Percentiles rank a stretch among this genome's conserved stretches.
These are phyloP conservation scores for Panicum virgatum DNA, from an alignment of 202 grass and related monocot genomes.

Conservation along the genomic window DNA sequence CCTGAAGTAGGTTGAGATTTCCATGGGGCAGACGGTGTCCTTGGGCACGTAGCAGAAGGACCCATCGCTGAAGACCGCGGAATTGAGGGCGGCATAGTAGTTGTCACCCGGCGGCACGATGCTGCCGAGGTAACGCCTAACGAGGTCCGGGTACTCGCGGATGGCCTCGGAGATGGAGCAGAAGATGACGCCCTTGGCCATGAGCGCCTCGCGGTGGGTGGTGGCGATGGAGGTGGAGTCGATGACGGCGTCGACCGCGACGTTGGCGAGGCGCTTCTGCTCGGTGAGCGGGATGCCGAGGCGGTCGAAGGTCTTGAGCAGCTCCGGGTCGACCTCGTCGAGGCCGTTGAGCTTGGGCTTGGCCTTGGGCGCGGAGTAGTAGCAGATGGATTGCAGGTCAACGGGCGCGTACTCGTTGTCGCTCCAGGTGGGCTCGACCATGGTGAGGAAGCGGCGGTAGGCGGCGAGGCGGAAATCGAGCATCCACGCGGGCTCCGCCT, in stretches of 20 bases:
- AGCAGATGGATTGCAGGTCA: conserved; percentile 88
- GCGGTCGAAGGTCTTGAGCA: conserved; percentile 82
- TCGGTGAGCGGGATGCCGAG: conserved; percentile 87
- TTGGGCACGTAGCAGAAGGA: conserved; percentile 99
- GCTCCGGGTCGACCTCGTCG: conserved; percentile 80
- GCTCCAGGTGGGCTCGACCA: conserved; percentile 79
- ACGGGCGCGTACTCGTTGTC: conserved; percentile 80
- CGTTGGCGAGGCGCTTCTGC: conserved; percentile 94
- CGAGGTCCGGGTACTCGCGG: conserved; percentile 83
- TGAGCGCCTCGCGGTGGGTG: conserved; percentile 71
- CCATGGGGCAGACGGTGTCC: conserved; percentile 94
- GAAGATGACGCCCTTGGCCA: conserved; percentile 91
- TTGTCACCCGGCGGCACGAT: conserved; percentile 78
- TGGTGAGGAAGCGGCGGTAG: conserved; percentile 72
- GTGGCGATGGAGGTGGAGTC: conserved; percentile 94
- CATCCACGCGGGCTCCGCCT: conserved; percentile 95
- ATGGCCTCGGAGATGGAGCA: conserved; percentile 97
- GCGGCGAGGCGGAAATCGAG: conserved; percentile 81
- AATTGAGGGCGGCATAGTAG: conserved; percentile 97
- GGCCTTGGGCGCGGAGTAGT: conserved; percentile 88
- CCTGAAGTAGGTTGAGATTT: conserved; percentile 94
- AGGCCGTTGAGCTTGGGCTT: conserved; percentile 90
- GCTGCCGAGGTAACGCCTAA: conserved; percentile 68
- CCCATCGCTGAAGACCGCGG: conserved; percentile 90
- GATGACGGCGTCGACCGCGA: conserved; percentile 93